Evolutionary conservation across 768 basidiomycete species (phyloP).

Genomic region (Lepiota brunneoincarnata): DNA sequence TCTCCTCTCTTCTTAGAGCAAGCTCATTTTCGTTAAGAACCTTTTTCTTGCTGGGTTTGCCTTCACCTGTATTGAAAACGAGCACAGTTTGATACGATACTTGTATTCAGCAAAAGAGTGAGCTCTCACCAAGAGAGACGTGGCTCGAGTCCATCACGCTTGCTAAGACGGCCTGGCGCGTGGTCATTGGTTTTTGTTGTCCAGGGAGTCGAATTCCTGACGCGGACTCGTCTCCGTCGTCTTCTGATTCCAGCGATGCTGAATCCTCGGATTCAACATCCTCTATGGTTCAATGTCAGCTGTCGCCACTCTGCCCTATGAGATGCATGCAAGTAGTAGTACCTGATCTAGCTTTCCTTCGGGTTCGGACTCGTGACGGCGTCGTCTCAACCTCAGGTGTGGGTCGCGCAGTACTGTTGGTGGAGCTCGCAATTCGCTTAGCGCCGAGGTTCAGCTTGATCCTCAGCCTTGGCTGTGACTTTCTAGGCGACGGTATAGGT

Average conservation of each 20-base stretch:
- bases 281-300: slow-evolving; percentile 16
- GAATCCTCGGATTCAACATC: slow-evolving; percentile 39
- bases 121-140: slow-evolving; percentile 55
- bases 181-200: slow-evolving; percentile 41
- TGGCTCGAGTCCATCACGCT: slow-evolving; percentile 68
- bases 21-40: slow-evolving; percentile 70
- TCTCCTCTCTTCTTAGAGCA: slow-evolving; percentile 75
- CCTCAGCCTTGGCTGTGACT: slow-evolving; percentile 47
- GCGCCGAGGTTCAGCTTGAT: slow-evolving; percentile 61
- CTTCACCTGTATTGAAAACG: slow-evolving; percentile 19
- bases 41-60: slow-evolving; percentile 52
- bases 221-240: slow-evolving; percentile 22
- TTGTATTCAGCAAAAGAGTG: not conserved
- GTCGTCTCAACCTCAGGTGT: slow-evolving; percentile 19
- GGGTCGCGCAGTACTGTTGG: slow-evolving; percentile 24
- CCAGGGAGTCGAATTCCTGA: slow-evolving; percentile 25
- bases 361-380: slow-evolving; percentile 26
- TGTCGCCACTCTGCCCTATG: not conserved
- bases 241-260: slow-evolving; percentile 27
- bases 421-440: slow-evolving; percentile 24
- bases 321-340: not conserved
- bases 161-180: slow-evolving; percentile 68
- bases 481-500: slow-evolving; percentile 20
- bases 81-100: not conserved
- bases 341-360: slow-evolving; percentile 22